Conservation (phyloP, 805 yeast genomes). For the Myxozyma geophila region DNA sequence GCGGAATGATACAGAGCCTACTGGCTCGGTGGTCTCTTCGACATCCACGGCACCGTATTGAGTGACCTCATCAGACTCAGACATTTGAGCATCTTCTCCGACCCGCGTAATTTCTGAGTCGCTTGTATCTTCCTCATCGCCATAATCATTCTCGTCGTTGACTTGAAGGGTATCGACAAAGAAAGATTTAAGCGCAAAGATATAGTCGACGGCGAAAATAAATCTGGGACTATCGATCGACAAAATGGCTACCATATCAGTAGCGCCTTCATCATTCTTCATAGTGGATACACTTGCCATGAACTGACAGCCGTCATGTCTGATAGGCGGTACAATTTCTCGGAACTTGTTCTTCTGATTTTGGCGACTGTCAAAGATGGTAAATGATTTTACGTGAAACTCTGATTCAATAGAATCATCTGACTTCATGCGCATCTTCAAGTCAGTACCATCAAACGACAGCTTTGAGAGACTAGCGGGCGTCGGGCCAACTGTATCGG, state of each 20-base stretch:
- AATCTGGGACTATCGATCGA: slow-evolving; percentile 80
- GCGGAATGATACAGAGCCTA: slow-evolving; percentile 43
- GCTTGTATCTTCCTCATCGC: slow-evolving; percentile 20
- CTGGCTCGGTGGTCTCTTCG: slow-evolving; percentile 22
- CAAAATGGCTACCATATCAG: slow-evolving; percentile 56
- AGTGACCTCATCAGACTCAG: slow-evolving; percentile 5
- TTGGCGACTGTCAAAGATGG: slow-evolving; percentile 73
- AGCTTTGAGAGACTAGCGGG: slow-evolving; percentile 55
- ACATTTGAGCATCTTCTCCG: slow-evolving; percentile 9
- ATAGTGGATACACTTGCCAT: slow-evolving; percentile 56
- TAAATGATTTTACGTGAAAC: slow-evolving; percentile 69
- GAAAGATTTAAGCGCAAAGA: slow-evolving; percentile 67
- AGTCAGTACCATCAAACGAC: slow-evolving; percentile 62
- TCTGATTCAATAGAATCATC: slow-evolving; percentile 64
- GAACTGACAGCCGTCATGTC: slow-evolving; percentile 71
- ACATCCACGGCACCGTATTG: slow-evolving; percentile 23
- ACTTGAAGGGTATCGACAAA: slow-evolving; percentile 55
- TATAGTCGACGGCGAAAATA: slow-evolving; percentile 82
- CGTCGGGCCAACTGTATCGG: slow-evolving; percentile 17
- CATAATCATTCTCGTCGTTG: slow-evolving; percentile 32
- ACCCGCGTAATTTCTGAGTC: slow-evolving; percentile 26
- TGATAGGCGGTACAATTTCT: slow-evolving; percentile 75
- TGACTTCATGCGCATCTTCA: slow-evolving; percentile 56
- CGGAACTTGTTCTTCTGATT: slow-evolving; percentile 70
- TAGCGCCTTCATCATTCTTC: slow-evolving; percentile 41